These are phyloP conservation scores for Fusarium sp. DNA, from an alignment of 2,329 filamentous ascomycete species.

Conservation along the genomic window DNA sequence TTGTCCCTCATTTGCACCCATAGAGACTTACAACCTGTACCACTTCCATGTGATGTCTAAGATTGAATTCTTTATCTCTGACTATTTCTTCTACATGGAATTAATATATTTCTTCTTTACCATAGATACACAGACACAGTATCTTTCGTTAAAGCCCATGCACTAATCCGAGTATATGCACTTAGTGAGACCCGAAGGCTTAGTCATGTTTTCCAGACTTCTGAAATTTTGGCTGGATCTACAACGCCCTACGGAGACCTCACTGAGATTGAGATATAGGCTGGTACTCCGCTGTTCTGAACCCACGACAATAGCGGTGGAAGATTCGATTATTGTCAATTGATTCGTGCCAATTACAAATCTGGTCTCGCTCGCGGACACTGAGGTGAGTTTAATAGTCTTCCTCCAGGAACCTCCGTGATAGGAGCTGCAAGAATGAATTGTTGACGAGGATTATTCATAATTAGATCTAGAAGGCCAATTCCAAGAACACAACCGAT, in stretches of 20 bases:
- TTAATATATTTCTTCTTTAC: not conserved
- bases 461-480: slow-evolving; percentile 8
- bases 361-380: not conserved
- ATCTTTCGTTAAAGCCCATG: slow-evolving; percentile 9
- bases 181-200: slow-evolving; percentile 7
- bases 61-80: not conserved
- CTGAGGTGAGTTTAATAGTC: slow-evolving; percentile 27
- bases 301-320: slow-evolving; percentile 10
- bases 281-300: slow-evolving; percentile 26
- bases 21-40: not conserved
- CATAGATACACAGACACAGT: not conserved
- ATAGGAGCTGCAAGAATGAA: slow-evolving; percentile 6
- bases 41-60: not conserved
- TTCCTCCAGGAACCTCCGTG: not conserved
- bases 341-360: not conserved
- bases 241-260: slow-evolving; percentile 21
- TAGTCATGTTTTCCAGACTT: slow-evolving; percentile 39
- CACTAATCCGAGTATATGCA: slow-evolving; percentile 22
- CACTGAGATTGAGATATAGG: slow-evolving; percentile 26
- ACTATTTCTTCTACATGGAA: not conserved
- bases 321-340: slow-evolving; percentile 6
- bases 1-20: too few species aligned
- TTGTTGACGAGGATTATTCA: slow-evolving; percentile 16
- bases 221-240: slow-evolving; percentile 43
- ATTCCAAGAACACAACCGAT: not conserved